Percentiles rank a stretch among this genome's conserved stretches.
These are phyloP conservation scores for Inga leiocalycina DNA, from an alignment of 306 rosid genomes.

Conservation along the genomic window DNA sequence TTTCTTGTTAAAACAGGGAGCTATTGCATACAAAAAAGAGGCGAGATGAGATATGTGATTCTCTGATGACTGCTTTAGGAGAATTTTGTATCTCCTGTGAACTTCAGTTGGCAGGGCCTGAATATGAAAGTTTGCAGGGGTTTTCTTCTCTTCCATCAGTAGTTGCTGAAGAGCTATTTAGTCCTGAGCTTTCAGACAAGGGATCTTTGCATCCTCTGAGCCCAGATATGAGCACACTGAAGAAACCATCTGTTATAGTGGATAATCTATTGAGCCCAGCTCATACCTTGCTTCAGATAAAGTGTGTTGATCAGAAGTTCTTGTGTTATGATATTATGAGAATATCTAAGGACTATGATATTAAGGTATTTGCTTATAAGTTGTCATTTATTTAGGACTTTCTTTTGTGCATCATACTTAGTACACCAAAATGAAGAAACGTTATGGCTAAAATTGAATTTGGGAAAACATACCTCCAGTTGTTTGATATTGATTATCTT, in stretches of 20 bases:
- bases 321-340: slow-evolving; percentile 84
- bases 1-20: slow-evolving; percentile 55
- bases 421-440: slow-evolving; percentile 3
- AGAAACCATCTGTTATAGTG: slow-evolving; percentile 57
- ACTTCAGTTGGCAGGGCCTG: slow-evolving; percentile 90
- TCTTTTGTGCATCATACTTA: slow-evolving; percentile 4
- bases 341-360: slow-evolving; percentile 79
- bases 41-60: slow-evolving; percentile 60
- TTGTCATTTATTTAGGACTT: slow-evolving; percentile 8
- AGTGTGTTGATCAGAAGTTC: slow-evolving; percentile 75
- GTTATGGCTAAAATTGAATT: neutral
- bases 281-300: slow-evolving; percentile 84
- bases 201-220: slow-evolving; percentile 50
- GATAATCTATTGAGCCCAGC: slow-evolving; percentile 75
- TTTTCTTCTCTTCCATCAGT: slow-evolving; percentile 72
- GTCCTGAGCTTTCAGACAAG: slow-evolving; percentile 55
- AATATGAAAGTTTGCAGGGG: slow-evolving; percentile 69
- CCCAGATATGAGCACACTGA: slow-evolving; percentile 43
- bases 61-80: slow-evolving; percentile 67
- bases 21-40: slow-evolving; percentile 68
- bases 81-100: slow-evolving; percentile 73
- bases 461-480: neutral
- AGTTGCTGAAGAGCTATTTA: slow-evolving; percentile 68
- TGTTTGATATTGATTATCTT: slow-evolving; percentile 5
- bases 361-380: slow-evolving; percentile 55